Evolutionary conservation across 495 filamentous ascomycete genomes (phyloP).

Genomic region (Hypoxylon intermedium): DNA sequence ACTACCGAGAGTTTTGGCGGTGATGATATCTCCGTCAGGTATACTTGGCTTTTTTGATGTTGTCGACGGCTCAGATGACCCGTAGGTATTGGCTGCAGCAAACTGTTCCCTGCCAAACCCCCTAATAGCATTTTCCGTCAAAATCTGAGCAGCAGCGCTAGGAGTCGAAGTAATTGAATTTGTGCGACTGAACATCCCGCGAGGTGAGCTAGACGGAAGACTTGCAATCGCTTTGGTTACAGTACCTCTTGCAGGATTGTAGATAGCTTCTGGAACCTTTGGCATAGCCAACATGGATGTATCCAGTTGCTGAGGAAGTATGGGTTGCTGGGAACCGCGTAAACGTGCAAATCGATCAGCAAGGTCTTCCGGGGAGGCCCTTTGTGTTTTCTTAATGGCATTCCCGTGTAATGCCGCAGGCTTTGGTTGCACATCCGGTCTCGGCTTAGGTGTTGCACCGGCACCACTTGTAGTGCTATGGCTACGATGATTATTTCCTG

Average conservation of each 20-base stretch:
- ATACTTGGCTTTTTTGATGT: conserved; percentile 43
- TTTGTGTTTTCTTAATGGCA: conserved; percentile 43
- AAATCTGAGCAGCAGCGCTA: conserved; percentile 31
- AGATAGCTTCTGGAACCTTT: conserved; percentile 81
- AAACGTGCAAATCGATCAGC: conserved; percentile 66
- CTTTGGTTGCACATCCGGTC: conserved; percentile 68
- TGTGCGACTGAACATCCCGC: conserved; percentile 57
- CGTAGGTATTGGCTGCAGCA: conserved; percentile 42
- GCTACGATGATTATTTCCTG: conserved; percentile 13
- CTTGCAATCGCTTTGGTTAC: conserved; percentile 60
- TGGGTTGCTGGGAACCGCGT: too few species aligned
- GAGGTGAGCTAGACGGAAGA: conserved; percentile 55
- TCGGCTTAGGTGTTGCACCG: conserved; percentile 35
- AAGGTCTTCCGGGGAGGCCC: conserved; percentile 52
- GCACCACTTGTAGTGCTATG: background rate
- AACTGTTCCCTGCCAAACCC: conserved; percentile 39
- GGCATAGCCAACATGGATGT: conserved; percentile 64
- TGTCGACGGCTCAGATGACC: conserved; percentile 31
- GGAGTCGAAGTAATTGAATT: conserved; percentile 51
- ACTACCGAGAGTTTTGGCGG: conserved; percentile 67
- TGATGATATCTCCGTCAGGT: conserved; percentile 69
- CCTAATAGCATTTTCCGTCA: conserved; percentile 28
- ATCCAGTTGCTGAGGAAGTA: too few species aligned
- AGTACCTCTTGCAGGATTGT: conserved; percentile 73
- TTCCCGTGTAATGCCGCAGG: conserved; percentile 67